Percentiles rank a stretch among this genome's conserved stretches.
Evolutionary conservation across 2,329 filamentous ascomycete species (phyloP).

Genomic region (Macroventuria anomochaeta): DNA sequence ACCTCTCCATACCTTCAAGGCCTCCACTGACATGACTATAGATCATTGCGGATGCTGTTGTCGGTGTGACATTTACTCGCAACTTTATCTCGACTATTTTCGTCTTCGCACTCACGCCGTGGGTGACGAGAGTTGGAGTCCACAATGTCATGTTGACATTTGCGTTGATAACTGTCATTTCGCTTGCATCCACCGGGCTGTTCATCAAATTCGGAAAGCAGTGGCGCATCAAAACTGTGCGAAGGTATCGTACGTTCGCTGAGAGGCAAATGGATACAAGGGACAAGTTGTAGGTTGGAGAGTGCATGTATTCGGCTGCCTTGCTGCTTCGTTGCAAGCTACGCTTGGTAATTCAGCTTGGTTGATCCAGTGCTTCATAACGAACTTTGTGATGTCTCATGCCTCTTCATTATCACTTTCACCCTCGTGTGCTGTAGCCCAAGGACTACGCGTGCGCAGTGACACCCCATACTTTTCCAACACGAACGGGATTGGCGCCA

Average conservation of each 20-base stretch:
- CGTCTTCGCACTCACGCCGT: conserved; percentile 56
- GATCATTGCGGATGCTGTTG: conserved; percentile 57
- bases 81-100: conserved; percentile 55
- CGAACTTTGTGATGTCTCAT: background rate
- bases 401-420: conserved; percentile 31
- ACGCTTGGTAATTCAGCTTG: too few relatives aligned
- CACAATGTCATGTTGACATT: conserved; percentile 22
- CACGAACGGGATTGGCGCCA: conserved; percentile 46
- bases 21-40: background rate
- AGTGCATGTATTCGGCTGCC: too few relatives aligned
- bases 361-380: too few relatives aligned
- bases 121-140: conserved; percentile 37
- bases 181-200: conserved; percentile 11
- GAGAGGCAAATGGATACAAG: conserved; percentile 12
- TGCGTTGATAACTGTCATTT: conserved; percentile 8
- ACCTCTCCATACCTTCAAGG: background rate
- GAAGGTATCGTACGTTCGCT: conserved; percentile 3
- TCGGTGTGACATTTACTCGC: conserved; percentile 54
- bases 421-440: conserved; percentile 48
- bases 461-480: conserved; percentile 43
- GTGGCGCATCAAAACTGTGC: conserved; percentile 3
- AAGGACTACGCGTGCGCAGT: conserved; percentile 48
- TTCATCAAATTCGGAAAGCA: conserved; percentile 16
- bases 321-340: too few relatives aligned
- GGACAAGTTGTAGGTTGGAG: conserved; percentile 3